Percentiles rank a stretch among this genome's conserved stretches.
Evolutionary conservation across 2,329 filamentous ascomycete genomes (phyloP).

Genomic region (Apiospora kogelbergensis): DNA sequence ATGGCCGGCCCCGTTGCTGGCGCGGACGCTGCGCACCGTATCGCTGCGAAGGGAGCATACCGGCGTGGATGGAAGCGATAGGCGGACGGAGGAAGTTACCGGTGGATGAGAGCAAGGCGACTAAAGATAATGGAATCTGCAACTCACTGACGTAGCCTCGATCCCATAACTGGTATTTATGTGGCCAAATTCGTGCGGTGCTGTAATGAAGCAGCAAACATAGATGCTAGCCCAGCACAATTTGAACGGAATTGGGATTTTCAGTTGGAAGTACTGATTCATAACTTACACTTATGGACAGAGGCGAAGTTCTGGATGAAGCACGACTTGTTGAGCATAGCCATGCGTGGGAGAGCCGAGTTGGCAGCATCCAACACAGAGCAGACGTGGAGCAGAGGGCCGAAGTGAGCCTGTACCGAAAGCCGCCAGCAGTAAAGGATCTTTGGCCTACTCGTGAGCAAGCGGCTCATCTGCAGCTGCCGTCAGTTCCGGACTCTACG

Average conservation of each 20-base stretch:
- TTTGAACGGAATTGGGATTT: not conserved
- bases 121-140: not conserved
- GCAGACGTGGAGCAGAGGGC: not conserved
- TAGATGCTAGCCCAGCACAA: not conserved
- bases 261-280: not conserved
- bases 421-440: not conserved
- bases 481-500: not conserved
- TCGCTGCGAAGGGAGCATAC: not conserved
- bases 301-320: not conserved
- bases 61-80: not conserved
- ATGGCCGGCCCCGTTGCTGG: not conserved
- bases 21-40: not conserved
- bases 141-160: not conserved
- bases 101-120: not conserved
- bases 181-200: not conserved
- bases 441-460: not conserved
- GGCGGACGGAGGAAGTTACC: not conserved
- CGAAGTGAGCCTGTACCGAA: not conserved
- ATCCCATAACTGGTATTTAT: not conserved
- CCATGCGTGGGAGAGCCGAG: not conserved
- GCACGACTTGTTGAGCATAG: not conserved
- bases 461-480: not conserved
- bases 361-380: not conserved
- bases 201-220: not conserved
- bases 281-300: not conserved